These are phyloP conservation scores for Suaeda aralocaspica DNA, from an alignment of 148 eudicot species.

Conservation along the genomic window DNA sequence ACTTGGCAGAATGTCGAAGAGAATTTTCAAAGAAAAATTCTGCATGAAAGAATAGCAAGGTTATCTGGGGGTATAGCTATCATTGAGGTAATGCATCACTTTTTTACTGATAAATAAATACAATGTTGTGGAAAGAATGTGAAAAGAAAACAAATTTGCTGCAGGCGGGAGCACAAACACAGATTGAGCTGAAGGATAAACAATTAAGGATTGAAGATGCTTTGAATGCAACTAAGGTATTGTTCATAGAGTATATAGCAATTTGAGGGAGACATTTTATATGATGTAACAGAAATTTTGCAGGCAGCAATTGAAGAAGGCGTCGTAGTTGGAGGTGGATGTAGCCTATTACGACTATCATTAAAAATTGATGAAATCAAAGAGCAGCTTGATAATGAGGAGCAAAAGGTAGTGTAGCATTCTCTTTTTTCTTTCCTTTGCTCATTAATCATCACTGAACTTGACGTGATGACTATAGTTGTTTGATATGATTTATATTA, in stretches of 20 bases:
- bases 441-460: background rate
- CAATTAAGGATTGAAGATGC: slow-evolving; percentile 86
- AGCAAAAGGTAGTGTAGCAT: slow-evolving; percentile 54
- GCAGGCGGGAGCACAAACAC: slow-evolving; percentile 91
- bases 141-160: background rate
- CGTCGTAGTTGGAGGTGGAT: slow-evolving; percentile 95
- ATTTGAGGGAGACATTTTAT: background rate
- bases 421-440: background rate
- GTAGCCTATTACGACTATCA: slow-evolving; percentile 77
- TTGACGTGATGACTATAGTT: background rate
- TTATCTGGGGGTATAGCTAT: slow-evolving; percentile 82
- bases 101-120: background rate
- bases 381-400: slow-evolving; percentile 74
- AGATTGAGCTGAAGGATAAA: slow-evolving; percentile 75
- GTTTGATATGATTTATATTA: background rate
- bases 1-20: slow-evolving; percentile 61
- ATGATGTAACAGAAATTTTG: background rate
- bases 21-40: slow-evolving; percentile 62
- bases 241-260: background rate
- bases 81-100: slow-evolving; percentile 50
- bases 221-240: slow-evolving; percentile 82
- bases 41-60: slow-evolving; percentile 75
- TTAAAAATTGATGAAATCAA: slow-evolving; percentile 56
- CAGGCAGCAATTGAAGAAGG: slow-evolving; percentile 98
- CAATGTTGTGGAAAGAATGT: background rate